These are phyloP conservation scores for Carnegiea gigantea DNA, from an alignment of 179 eudicot species.

Conservation along the genomic window DNA sequence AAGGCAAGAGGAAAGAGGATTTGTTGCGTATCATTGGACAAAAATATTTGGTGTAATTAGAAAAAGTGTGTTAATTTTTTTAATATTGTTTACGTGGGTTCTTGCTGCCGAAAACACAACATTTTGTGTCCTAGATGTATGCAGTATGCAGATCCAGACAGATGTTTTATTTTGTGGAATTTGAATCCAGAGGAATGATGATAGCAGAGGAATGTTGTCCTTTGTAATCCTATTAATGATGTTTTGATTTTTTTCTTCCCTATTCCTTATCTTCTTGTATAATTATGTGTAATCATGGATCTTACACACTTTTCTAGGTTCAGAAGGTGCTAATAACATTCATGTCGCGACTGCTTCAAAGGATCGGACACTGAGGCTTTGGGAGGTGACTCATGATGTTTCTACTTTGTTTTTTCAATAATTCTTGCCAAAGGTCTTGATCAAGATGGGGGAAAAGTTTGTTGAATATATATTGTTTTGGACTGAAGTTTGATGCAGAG, in stretches of 20 bases:
- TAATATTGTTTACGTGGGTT: neutral
- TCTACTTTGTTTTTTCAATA: neutral
- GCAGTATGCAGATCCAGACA: neutral
- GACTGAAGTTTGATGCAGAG: slow-evolving; percentile 38
- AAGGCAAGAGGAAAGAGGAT: too few species aligned
- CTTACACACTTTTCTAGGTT: slow-evolving; percentile 32
- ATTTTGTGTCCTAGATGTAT: neutral
- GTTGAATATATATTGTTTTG: neutral
- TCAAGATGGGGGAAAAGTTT: neutral
- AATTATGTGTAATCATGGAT: neutral
- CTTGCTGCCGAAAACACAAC: neutral
- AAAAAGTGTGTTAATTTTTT: neutral
- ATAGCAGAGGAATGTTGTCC: neutral
- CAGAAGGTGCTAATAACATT: slow-evolving; percentile 32
- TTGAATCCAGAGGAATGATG: neutral
- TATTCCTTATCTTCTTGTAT: neutral
- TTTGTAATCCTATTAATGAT: neutral
- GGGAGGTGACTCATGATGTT: slow-evolving; percentile 62
- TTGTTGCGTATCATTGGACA: too few species aligned
- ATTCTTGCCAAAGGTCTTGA: neutral
- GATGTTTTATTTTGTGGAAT: neutral
- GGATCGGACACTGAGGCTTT: slow-evolving; percentile 80
- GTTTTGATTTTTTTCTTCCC: neutral
- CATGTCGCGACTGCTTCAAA: slow-evolving; percentile 82
- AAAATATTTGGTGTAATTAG: too few species aligned